Evolutionary conservation across 257 asterid genomes (phyloP).

Genomic region (Capsicum chinense): DNA sequence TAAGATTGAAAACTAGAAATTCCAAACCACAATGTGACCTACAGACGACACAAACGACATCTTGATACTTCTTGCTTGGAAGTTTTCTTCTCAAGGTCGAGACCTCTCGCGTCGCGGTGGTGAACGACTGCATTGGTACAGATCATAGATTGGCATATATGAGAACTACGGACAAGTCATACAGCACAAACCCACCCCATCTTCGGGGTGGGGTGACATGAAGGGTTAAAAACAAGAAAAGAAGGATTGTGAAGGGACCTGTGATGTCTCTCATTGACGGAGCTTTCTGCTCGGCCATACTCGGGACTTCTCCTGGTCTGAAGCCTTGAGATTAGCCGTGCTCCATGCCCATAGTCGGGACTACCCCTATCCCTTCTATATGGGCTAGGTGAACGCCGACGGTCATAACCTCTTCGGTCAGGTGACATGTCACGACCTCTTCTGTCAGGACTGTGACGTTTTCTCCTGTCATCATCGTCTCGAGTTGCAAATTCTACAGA

Average conservation of each 20-base stretch:
- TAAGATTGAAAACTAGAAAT: background rate
- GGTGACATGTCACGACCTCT: conserved; percentile 76
- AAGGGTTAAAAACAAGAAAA: background rate
- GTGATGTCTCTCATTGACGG: conserved; percentile 57
- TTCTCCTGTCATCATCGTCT: conserved; percentile 79
- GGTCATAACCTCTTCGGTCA: conserved; percentile 62
- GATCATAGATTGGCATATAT: background rate
- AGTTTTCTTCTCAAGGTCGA: conserved; percentile 52
- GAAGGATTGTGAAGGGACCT: conserved; percentile 42
- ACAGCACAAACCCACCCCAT: background rate
- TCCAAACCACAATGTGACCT: background rate
- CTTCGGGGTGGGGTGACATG: background rate
- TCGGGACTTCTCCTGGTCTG: conserved; percentile 64
- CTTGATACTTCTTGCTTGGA: background rate
- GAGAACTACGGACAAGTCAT: background rate
- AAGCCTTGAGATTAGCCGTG: conserved; percentile 65
- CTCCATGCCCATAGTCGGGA: conserved; percentile 91
- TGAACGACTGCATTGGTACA: conserved; percentile 56
- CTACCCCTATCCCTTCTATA: conserved; percentile 81
- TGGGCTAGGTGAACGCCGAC: conserved; percentile 77
- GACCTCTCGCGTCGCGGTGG: conserved; percentile 69
- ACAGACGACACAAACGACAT: background rate
- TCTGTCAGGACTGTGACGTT: conserved; percentile 77
- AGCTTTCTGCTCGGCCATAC: conserved; percentile 65
- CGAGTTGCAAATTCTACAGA: conserved; percentile 86